Conservation (phyloP, 2,329 filamentous ascomycete species). For the Calycina herbarum region DNA sequence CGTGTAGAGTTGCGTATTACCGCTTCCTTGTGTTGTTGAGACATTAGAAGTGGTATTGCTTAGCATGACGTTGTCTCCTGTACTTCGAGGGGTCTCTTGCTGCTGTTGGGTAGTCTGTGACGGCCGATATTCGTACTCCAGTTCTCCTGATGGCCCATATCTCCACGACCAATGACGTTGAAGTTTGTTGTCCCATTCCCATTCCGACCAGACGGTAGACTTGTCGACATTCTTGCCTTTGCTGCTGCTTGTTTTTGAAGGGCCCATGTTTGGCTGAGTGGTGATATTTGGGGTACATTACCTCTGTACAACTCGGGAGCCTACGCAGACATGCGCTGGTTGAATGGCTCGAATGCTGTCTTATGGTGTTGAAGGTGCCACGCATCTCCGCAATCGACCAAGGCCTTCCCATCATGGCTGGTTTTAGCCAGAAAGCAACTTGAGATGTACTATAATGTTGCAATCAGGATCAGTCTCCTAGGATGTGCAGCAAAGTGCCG, state of each 20-base stretch:
- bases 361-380: not conserved
- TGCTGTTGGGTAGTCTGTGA: conserved; percentile 13
- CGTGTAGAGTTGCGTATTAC: not conserved
- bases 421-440: conserved; percentile 4
- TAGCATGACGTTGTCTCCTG: conserved; percentile 3
- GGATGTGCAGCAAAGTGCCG: conserved; percentile 1
- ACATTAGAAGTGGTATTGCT: not conserved
- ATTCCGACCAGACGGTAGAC: conserved; percentile 21
- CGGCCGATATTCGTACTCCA: conserved; percentile 11
- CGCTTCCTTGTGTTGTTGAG: not conserved
- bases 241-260: conserved; percentile 16
- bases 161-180: conserved; percentile 17
- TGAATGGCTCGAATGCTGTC: not conserved
- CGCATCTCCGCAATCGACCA: not conserved
- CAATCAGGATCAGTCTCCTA: not conserved
- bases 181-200: conserved; percentile 15
- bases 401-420: not conserved
- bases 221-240: conserved; percentile 19
- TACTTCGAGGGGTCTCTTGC: conserved; percentile 13
- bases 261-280: conserved; percentile 12
- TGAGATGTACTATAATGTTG: not conserved
- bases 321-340: not conserved
- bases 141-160: conserved; percentile 6
- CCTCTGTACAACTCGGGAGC: not conserved
- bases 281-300: not conserved